These are phyloP conservation scores for Penicillium aurantiogriseum DNA, from an alignment of 2,329 filamentous ascomycete species.

Conservation along the genomic window DNA sequence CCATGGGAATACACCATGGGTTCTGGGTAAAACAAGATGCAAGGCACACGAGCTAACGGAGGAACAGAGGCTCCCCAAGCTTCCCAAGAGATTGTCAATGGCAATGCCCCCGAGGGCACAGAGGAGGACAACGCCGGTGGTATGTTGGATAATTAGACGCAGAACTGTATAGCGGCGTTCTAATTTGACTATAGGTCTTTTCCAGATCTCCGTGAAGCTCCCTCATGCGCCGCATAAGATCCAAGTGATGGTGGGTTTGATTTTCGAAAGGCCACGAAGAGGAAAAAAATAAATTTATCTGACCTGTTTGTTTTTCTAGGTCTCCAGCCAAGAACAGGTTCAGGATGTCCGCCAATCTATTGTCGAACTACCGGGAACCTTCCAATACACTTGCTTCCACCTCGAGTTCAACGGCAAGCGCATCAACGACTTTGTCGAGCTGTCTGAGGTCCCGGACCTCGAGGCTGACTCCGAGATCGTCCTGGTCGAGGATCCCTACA, in stretches of 20 bases:
- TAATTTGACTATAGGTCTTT: slow-evolving; percentile 49
- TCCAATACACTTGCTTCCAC: slow-evolving; percentile 98
- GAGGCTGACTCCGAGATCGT: slow-evolving; percentile 73
- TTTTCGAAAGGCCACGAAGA: slow-evolving; percentile 7
- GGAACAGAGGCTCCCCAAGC: slow-evolving; percentile 32
- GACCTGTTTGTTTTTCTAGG: slow-evolving; percentile 50
- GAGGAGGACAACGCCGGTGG: slow-evolving; percentile 40
- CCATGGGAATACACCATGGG: slow-evolving; percentile 10
- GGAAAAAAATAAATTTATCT: slow-evolving; percentile 21
- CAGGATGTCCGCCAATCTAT: slow-evolving; percentile 97
- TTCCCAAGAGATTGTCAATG: slow-evolving; percentile 35
- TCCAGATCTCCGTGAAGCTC: slow-evolving; percentile 74
- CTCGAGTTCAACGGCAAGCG: slow-evolving; percentile 84
- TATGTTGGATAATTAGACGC: slow-evolving; percentile 21
- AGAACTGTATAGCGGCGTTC: slow-evolving; percentile 5
- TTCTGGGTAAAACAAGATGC: slow-evolving; percentile 1
- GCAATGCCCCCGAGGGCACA: slow-evolving; percentile 33
- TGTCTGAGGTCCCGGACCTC: slow-evolving; percentile 83
- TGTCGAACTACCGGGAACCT: slow-evolving; percentile 86
- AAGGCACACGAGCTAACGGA: slow-evolving; percentile 11
- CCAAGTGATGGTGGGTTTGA: slow-evolving; percentile 73
- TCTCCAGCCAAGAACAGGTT: slow-evolving; percentile 90
- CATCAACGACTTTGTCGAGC: slow-evolving; percentile 91
- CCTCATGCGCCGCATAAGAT: slow-evolving; percentile 77
- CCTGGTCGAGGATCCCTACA: slow-evolving; percentile 92